Evolutionary conservation across 163 green algal species (phyloP).

Genomic region (Scenedesmus sp.): DNA sequence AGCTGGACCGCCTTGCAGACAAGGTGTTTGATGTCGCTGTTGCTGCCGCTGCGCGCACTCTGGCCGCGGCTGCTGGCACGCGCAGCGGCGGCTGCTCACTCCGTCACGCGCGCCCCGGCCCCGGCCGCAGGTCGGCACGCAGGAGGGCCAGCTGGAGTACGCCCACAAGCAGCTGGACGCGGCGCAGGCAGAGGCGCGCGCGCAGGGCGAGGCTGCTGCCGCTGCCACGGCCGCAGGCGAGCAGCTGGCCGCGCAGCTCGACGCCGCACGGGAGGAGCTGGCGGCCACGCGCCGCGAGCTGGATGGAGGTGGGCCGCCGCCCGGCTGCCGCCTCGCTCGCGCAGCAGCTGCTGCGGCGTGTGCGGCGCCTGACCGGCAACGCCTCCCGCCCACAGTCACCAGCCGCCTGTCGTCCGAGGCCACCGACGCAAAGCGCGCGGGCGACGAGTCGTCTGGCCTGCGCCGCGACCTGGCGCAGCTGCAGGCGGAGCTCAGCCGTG

Average conservation of each 20-base stretch:
- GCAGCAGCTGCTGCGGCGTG: neutral
- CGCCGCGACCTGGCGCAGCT: conserved; percentile 4
- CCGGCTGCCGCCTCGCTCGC: neutral
- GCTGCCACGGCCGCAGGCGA: conserved; percentile 11
- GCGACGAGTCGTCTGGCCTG: neutral
- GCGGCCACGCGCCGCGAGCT: neutral
- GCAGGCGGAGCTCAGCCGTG: neutral
- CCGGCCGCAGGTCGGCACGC: conserved; percentile 3
- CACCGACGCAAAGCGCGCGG: conserved; percentile 18
- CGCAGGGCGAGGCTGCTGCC: neutral
- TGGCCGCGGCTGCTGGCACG: too few relatives aligned
- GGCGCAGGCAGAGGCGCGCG: conserved; percentile 1
- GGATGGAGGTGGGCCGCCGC: conserved; percentile 15
- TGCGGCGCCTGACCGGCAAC: too few relatives aligned
- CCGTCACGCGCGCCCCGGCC: too few relatives aligned
- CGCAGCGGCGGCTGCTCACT: too few relatives aligned
- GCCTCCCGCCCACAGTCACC: neutral
- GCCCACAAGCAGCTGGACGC: conserved; percentile 43
- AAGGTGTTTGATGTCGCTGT: conserved; percentile 16
- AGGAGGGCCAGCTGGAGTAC: conserved; percentile 29
- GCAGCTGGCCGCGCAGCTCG: conserved; percentile 32
- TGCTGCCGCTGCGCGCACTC: too few relatives aligned
- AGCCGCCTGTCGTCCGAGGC: neutral
- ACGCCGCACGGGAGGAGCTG: conserved; percentile 17
- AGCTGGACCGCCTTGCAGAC: conserved; percentile 3